Base-by-base conservation (phyloP, 768 basidiomycete genomes). In the Phlegmacium glaucopus region DNA sequence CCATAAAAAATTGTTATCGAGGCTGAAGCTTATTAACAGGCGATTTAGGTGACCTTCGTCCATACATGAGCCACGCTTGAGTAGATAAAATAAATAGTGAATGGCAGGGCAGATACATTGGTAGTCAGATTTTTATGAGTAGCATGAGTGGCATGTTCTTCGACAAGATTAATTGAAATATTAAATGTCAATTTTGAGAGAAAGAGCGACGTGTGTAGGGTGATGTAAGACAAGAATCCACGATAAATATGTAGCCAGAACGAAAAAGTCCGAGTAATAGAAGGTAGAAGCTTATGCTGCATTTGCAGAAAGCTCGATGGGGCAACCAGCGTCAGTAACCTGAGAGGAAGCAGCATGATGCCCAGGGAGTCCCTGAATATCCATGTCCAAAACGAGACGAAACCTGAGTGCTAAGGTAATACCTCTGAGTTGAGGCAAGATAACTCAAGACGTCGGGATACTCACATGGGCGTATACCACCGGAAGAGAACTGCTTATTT, bases 321-420 rank as follows among this genome's bases (percentile, higher is more conserved):
- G 92, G 53, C 86, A 89, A 18, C 75, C 68, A 0, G 82, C 90
- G 54, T 77, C 69, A 8, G 75, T 63, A 30, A 87, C 74, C 49
- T 78, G 74, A 0, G 80, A 79, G 0, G 83, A 79, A 4, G 83
- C 71, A 9, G 62, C 61, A 32, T 71, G 74, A 4, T 70, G 72
- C n/a, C 72, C 68, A 28, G 76, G 67, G 28, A 94, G 74, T 11
- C 92, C 92, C 11, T 72, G 61, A 52, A 94, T 93, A 29, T 73
- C 66, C 79, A 90, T 79, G 29, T 78, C 71, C 22, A 90, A 61
- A 15, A 82, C 62, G 32, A 94, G 64, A 26, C 80, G 77, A 61
- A 94, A 82, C 56, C 80, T 72, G 30, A 92, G 72, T 16, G 70
- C 77, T 80, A 30, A 22, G 22, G 22, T 5, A 5, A 22, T 22